These are phyloP conservation scores for Gynandropsis gynandra DNA, from an alignment of 345 rosid species.

Conservation along the genomic window DNA sequence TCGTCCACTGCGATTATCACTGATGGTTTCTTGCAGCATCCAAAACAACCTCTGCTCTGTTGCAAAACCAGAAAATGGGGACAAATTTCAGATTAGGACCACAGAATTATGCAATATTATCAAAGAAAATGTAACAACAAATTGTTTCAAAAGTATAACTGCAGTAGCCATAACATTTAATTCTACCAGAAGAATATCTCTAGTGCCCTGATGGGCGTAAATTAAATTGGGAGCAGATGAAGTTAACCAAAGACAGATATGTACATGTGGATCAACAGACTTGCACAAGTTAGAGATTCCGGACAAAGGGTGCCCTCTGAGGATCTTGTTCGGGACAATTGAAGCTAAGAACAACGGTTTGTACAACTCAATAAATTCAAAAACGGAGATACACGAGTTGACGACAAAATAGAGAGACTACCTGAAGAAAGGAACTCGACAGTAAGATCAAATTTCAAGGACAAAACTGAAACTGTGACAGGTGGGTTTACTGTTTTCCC, in stretches of 20 bases:
- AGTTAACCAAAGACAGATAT: no score
- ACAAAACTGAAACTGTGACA: conserved; percentile 4
- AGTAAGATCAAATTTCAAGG: background rate
- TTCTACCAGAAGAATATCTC: background rate
- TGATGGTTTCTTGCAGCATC: conserved; percentile 53
- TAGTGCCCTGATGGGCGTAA: no score
- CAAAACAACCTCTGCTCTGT: conserved; percentile 97
- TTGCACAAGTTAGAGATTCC: no score
- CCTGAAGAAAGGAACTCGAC: background rate
- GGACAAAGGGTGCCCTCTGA: no score
- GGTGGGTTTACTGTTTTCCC: conserved; percentile 11
- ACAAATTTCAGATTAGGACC: conserved; percentile 36
- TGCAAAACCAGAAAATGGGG: conserved; percentile 42
- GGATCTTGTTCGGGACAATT: background rate
- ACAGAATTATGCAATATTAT: conserved; percentile 1
- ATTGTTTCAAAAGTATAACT: background rate
- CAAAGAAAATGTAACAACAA: background rate
- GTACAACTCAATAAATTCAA: background rate
- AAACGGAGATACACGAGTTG: background rate
- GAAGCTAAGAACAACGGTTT: background rate
- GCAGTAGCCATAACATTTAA: conserved; percentile 1
- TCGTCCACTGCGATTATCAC: conserved; percentile 38
- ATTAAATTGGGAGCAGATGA: no score
- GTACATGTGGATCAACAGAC: no score
- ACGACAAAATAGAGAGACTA: background rate